A percentile compares a stretch with the other conserved stretches of the same genome.
These are phyloP conservation scores for Chaetomium fimeti DNA, from an alignment of 495 filamentous ascomycete species.

Conservation along the genomic window DNA sequence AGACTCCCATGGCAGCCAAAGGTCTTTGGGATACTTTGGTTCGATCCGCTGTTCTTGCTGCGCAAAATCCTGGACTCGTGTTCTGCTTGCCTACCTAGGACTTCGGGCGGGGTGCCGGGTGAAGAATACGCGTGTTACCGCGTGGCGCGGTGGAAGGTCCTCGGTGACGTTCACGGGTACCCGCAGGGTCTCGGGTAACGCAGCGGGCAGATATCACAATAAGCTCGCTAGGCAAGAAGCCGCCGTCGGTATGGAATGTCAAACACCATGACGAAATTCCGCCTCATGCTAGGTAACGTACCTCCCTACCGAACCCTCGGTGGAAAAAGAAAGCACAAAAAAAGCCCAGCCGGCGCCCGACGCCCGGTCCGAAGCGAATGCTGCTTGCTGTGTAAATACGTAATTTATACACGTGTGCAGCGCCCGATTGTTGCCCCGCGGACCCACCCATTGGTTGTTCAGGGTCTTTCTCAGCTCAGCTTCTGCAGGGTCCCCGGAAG, in stretches of 20 bases:
- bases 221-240: not conserved
- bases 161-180: not conserved
- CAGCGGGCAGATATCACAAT: not conserved
- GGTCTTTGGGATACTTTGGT: not conserved
- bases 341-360: too few relatives aligned
- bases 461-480: not conserved
- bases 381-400: too few relatives aligned
- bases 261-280: not conserved
- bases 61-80: not conserved
- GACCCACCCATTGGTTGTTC: too few relatives aligned
- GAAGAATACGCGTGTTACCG: constrained; percentile 3
- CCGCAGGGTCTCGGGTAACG: not conserved
- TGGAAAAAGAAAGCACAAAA: too few relatives aligned
- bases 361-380: too few relatives aligned
- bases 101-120: not conserved
- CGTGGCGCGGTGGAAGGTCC: not conserved
- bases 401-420: too few relatives aligned
- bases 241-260: not conserved
- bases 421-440: too few relatives aligned
- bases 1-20: not conserved
- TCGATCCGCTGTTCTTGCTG: not conserved
- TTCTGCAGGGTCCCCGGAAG: not conserved
- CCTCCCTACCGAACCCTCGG: too few relatives aligned
- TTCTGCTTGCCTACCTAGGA: not conserved
- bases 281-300: too few relatives aligned